Evolutionary conservation across 805 yeast genomes (phyloP).

Genomic region (Ogataea naganishii): DNA sequence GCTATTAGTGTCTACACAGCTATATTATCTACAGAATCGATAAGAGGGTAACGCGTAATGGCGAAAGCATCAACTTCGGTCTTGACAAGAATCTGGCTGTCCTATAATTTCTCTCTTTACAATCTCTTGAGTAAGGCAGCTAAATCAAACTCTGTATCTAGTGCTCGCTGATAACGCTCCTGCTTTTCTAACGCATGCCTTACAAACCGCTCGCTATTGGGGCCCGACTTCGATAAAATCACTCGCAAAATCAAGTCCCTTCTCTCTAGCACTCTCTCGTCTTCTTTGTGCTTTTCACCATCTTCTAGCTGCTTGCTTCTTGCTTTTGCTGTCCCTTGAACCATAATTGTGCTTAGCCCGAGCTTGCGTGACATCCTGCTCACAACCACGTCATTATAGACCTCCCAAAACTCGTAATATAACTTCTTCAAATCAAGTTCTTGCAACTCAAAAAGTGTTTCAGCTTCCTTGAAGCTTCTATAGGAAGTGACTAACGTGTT

Average conservation of each 20-base stretch:
- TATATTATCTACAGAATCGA: too few relatives aligned
- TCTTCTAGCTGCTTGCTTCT: slow-evolving; percentile 11
- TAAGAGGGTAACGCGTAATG: too few relatives aligned
- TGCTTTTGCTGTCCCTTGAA: slow-evolving; percentile 49
- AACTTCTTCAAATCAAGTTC: slow-evolving; percentile 9
- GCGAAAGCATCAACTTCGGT: too few relatives aligned
- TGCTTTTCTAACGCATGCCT: slow-evolving; percentile 17
- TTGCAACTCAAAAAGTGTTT: slow-evolving; percentile 8
- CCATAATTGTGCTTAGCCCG: slow-evolving; percentile 59
- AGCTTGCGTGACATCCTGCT: slow-evolving; percentile 42
- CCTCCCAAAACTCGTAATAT: slow-evolving; percentile 15
- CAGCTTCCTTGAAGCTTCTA: slow-evolving; percentile 11
- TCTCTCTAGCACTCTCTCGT: slow-evolving; percentile 28
- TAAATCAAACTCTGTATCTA: slow-evolving; percentile 20
- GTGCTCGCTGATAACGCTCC: slow-evolving; percentile 18
- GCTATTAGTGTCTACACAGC: too few relatives aligned
- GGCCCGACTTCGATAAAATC: slow-evolving; percentile 36
- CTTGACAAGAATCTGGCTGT: too few relatives aligned
- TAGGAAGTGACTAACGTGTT: slow-evolving; percentile 13
- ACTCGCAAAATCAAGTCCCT: slow-evolving; percentile 64
- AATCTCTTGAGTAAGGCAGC: too few relatives aligned
- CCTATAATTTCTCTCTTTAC: too few relatives aligned
- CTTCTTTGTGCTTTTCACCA: slow-evolving; percentile 32
- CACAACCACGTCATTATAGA: slow-evolving; percentile 8
- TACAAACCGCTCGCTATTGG: slow-evolving; percentile 15